Percentiles rank a stretch among this genome's conserved stretches.
Evolutionary conservation across 1,284 basidiomycete genomes (phyloP).

Genomic region (Thecaphora thlaspeos): DNA sequence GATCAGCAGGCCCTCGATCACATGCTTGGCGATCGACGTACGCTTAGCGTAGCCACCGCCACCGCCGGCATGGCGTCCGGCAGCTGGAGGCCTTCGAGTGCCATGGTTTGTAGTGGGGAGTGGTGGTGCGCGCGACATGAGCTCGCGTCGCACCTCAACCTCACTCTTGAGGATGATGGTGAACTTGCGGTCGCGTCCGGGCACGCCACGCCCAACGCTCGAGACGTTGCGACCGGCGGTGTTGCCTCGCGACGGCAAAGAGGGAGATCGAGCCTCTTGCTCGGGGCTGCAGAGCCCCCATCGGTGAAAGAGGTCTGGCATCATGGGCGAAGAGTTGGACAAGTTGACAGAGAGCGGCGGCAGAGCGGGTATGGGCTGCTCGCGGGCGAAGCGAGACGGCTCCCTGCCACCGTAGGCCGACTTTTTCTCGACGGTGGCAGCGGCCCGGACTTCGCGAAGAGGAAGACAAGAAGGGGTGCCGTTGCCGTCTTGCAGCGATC

Average conservation of each 20-base stretch:
- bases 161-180: slow-evolving; percentile 18
- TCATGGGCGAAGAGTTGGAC: slow-evolving; percentile 29
- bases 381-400: too few species aligned
- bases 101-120: too few species aligned
- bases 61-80: too few species aligned
- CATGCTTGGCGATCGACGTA: slow-evolving; percentile 35
- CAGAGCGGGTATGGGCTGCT: slow-evolving; percentile 8
- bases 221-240: slow-evolving; percentile 18
- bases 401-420: neutral
- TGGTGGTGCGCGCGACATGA: neutral
- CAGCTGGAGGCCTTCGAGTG: too few species aligned
- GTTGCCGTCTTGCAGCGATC: slow-evolving; percentile 13
- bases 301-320: slow-evolving; percentile 20
- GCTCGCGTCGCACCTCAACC: slow-evolving; percentile 6
- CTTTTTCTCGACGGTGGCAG: neutral
- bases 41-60: slow-evolving; percentile 7
- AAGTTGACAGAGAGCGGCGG: slow-evolving; percentile 27
- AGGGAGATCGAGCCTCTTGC: neutral
- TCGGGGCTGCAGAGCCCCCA: neutral
- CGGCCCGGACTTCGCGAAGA: slow-evolving; percentile 24
- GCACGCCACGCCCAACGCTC: slow-evolving; percentile 33
- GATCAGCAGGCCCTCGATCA: slow-evolving; percentile 29
- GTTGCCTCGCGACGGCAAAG: slow-evolving; percentile 10
- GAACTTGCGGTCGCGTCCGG: slow-evolving; percentile 31
- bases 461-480: too few species aligned